Evolutionary conservation across 2,329 filamentous ascomycete genomes (phyloP).

Genomic region (Bipolaris oryzae): DNA sequence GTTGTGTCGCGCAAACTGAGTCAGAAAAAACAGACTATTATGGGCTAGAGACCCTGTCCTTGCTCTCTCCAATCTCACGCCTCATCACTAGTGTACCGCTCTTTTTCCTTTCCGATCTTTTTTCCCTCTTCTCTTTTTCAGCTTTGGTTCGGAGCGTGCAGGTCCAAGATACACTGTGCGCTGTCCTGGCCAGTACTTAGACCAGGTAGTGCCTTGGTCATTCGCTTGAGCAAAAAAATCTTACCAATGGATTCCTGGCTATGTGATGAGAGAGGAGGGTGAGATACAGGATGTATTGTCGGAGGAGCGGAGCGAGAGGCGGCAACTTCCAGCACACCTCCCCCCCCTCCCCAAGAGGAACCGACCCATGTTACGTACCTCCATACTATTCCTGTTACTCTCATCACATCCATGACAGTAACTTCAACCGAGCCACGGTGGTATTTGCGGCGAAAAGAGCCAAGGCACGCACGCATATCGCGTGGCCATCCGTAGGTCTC

Average conservation of each 20-base stretch:
- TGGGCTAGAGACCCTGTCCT: constrained; percentile 5
- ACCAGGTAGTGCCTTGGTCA: neutral
- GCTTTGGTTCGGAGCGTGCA: constrained; percentile 1
- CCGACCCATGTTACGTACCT: neutral
- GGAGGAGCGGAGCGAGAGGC: neutral
- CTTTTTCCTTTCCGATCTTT: neutral
- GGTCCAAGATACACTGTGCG: neutral
- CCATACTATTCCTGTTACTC: neutral
- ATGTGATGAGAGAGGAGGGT: neutral
- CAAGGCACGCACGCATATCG: constrained; percentile 3
- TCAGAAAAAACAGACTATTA: neutral
- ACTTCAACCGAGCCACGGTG: neutral
- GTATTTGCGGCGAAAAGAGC: neutral
- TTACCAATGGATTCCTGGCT: neutral
- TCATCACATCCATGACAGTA: neutral
- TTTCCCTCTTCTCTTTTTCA: neutral
- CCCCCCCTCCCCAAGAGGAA: neutral
- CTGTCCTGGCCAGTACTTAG: neutral
- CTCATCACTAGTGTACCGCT: constrained; percentile 4
- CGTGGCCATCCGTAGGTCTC: constrained; percentile 1
- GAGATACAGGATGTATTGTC: neutral
- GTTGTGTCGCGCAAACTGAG: constrained; percentile 1
- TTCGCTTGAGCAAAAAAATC: neutral
- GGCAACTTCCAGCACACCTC: neutral
- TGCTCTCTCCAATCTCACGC: constrained; percentile 1